Base-by-base conservation (phyloP, 768 basidiomycete species). In the Hericium rajendrae region DNA sequence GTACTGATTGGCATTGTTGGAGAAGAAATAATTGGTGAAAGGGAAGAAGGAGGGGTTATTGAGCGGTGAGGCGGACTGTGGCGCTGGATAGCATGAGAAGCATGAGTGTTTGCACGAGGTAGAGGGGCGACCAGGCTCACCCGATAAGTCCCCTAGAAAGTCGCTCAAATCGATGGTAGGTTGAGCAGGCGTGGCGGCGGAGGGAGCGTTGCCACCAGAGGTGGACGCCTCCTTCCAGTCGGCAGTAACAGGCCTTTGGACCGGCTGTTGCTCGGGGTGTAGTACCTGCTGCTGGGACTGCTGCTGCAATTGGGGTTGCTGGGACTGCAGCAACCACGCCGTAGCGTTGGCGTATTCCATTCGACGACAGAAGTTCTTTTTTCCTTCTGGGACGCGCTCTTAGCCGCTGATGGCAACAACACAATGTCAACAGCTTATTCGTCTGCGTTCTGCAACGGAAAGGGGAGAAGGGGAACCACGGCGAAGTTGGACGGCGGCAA, bases 291-390 rank as follows among this genome's bases (percentile, higher is more conserved):
- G 55, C 37, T 53, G 51, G 37, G 60, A 55, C n/a, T 37, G 24
- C 12, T 41, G 40, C 28, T 54, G 54, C 26, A 10, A n/a, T 38
- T 41, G 56, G 50, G 61, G 61, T 50, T 53, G 48, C 37, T 71
- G 74, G 61, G 69, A 67, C 67, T 72, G 70, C 67, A 73, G 74
- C 65, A 70, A 59, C 71, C 70, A 71, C 64, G 66, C 68, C 64
- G 76, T 67, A 62, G 67, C 71, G 72, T 70, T 74, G 66, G 74
- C 66, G 71, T 72, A 78, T 60, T 71, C 71, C 76, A 78, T 76
- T 69, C 71, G 76, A 72, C 69, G 66, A 66, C 68, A 51, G 24
- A 26, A 16, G 43, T 67, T 72, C 69, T 69, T 68, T 67, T 72
- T 69, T 76, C 71, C 69, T 70, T 68, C 51, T 55, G 54, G 22